Conservation (phyloP, 2,329 filamentous ascomycete species). For the Orbilia ellipsospora region DNA sequence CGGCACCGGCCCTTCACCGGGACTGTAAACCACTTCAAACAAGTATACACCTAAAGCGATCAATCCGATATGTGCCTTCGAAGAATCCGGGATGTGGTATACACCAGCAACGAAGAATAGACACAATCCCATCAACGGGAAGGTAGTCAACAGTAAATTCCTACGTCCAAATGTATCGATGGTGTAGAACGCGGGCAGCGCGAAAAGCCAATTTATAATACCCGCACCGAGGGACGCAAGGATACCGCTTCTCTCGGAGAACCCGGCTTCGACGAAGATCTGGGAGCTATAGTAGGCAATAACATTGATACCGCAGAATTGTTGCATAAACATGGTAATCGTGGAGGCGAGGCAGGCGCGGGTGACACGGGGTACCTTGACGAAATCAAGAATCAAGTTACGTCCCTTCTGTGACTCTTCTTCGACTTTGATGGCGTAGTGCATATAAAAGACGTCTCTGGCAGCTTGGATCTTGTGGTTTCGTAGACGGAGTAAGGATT, state of each 20-base stretch:
- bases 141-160: conserved; percentile 72
- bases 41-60: conserved; percentile 67
- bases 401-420: conserved; percentile 66
- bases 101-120: conserved; percentile 68
- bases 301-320: conserved; percentile 67
- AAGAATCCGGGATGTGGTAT: conserved; percentile 65
- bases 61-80: conserved; percentile 60
- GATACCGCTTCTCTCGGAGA: conserved; percentile 68
- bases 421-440: conserved; percentile 74
- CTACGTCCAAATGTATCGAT: conserved; percentile 76
- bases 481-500: conserved; percentile 68
- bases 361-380: conserved; percentile 72
- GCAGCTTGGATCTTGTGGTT: conserved; percentile 70
- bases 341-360: conserved; percentile 71
- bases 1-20: conserved; percentile 73
- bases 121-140: conserved; percentile 71
- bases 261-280: conserved; percentile 71
- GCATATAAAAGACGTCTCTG: conserved; percentile 73
- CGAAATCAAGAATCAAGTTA: conserved; percentile 69
- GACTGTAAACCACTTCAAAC: conserved; percentile 68
- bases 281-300: conserved; percentile 72
- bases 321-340: conserved; percentile 76
- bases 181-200: conserved; percentile 72
- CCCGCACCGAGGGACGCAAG: conserved; percentile 73
- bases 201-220: conserved; percentile 74